These are phyloP conservation scores for Russula dissimulans DNA, from an alignment of 768 basidiomycete genomes.

Conservation along the genomic window DNA sequence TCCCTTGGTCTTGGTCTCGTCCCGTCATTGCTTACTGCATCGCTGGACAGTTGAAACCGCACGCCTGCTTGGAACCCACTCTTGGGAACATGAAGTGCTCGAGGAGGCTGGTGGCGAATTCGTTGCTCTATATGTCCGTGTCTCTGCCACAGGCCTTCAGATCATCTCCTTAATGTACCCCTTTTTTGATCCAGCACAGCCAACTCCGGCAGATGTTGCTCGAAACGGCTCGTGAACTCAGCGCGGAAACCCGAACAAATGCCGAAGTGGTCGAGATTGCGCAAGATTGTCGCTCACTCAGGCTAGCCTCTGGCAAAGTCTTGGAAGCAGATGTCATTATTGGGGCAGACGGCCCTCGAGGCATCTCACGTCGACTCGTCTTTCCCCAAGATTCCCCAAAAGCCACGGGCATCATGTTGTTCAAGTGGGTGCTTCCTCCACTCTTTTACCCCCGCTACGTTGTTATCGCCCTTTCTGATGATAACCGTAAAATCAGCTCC, in stretches of 20 bases:
- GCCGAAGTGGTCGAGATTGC: slow-evolving; percentile 25
- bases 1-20: not conserved
- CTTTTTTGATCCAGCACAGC: slow-evolving; percentile 22
- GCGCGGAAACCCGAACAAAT: slow-evolving; percentile 24
- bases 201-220: slow-evolving; percentile 28
- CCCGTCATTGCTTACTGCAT: not conserved
- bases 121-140: slow-evolving; percentile 25
- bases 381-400: slow-evolving; percentile 12
- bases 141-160: not conserved
- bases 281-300: slow-evolving; percentile 21
- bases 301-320: slow-evolving; percentile 25
- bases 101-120: slow-evolving; percentile 27
- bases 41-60: slow-evolving; percentile 8
- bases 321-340: slow-evolving; percentile 29
- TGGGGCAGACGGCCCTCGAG: slow-evolving; percentile 30
- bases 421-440: slow-evolving; percentile 21
- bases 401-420: slow-evolving; percentile 22
- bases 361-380: slow-evolving; percentile 19
- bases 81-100: slow-evolving; percentile 26
- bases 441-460: not conserved
- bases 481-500: slow-evolving; percentile 1
- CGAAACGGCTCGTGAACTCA: slow-evolving; percentile 24
- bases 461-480: not conserved
- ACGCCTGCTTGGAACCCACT: slow-evolving; percentile 25
- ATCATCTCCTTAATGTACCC: not conserved